Conservation (phyloP, 345 rosid species). For the Eucalyptus tenuipes region DNA sequence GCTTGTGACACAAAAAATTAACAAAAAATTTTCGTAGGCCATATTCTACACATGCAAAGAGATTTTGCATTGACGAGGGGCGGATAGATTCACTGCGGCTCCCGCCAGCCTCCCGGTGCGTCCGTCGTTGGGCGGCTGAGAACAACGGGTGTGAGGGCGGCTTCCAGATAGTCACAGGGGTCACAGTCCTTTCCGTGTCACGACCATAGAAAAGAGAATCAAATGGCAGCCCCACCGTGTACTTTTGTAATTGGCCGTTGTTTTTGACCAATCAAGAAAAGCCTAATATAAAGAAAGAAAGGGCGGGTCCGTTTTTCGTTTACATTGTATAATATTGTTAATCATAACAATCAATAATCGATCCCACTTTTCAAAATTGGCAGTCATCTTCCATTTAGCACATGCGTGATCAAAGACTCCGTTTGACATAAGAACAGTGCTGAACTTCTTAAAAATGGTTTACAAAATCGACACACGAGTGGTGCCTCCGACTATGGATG, state of each 20-base stretch:
- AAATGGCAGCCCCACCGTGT: not conserved
- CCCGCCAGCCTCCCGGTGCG: not conserved
- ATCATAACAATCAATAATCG: not conserved
- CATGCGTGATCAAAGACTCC: not conserved
- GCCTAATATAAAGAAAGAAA: not conserved
- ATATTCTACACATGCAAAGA: not conserved
- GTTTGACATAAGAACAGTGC: not conserved
- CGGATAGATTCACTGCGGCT: not conserved
- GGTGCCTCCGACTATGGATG: not conserved
- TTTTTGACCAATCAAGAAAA: not conserved
- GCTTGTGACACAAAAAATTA: not conserved
- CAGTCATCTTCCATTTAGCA: not conserved
- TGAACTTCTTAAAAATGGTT: not conserved
- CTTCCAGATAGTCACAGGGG: not conserved
- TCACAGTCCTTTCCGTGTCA: not conserved
- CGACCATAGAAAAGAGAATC: not conserved
- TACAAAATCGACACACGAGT: too few species aligned
- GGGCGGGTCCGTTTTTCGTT: not conserved
- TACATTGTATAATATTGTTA: not conserved
- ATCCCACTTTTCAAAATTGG: not conserved
- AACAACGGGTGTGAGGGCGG: not conserved
- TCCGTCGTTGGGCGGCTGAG: not conserved
- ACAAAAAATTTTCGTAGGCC: not conserved
- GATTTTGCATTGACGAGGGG: not conserved
- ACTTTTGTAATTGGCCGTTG: not conserved